Evolutionary conservation across 1,139 yeast species (phyloP).

Genomic region (Suhomyces anneliseae): DNA sequence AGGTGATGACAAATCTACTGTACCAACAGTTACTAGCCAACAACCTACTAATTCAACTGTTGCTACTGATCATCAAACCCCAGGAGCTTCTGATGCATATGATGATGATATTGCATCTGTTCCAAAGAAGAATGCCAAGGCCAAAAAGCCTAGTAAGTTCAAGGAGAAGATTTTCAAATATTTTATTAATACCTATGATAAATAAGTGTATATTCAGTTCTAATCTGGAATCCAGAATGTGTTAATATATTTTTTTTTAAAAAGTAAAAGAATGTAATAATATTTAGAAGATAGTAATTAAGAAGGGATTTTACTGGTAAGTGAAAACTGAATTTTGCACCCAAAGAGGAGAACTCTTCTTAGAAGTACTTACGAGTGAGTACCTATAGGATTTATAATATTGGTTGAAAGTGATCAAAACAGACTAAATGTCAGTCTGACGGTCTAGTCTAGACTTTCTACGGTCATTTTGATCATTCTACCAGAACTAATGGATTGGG

Average conservation of each 20-base stretch:
- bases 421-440: no score
- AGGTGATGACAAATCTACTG: conserved; percentile 12
- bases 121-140: conserved; percentile 5
- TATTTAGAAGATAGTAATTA: no score
- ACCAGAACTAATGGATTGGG: no score
- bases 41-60: conserved; percentile 15
- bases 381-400: no score
- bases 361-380: no score
- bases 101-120: conserved; percentile 5
- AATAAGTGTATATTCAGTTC: conserved; percentile 2
- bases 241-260: neutral
- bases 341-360: no score
- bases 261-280: no score
- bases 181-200: conserved; percentile 35
- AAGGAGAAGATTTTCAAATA: conserved; percentile 36
- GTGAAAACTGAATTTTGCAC: no score
- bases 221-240: neutral
- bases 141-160: conserved; percentile 23
- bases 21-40: conserved; percentile 13
- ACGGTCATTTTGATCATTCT: no score
- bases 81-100: neutral
- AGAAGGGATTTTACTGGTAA: no score
- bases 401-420: no score
- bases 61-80: conserved; percentile 13
- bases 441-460: no score